Base-by-base conservation (phyloP, 2,329 filamentous ascomycete species). In the Biscogniauxia mediterranea region DNA sequence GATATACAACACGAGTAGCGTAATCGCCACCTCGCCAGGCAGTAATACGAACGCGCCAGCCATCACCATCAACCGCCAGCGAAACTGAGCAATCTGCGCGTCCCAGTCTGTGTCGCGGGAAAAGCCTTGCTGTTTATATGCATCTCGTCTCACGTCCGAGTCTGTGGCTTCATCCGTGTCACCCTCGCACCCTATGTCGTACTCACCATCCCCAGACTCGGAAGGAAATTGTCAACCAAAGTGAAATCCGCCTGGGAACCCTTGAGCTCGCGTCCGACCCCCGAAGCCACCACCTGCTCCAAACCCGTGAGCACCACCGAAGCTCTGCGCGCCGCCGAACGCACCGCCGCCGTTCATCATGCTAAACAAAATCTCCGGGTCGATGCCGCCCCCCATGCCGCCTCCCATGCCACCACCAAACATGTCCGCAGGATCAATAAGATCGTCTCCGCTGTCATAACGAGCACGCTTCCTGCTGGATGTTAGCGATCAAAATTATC, bases 371-470 rank as follows among this genome's bases (percentile, higher is more conserved):
- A 93, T 88, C 75, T 91, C 89, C 20, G 89, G 89, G 72, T 91
- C 88, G 73, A 93, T 92, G 70, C 85, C 88, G 52, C 86, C 85
- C 8, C 57, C 75, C 79, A 73, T 73, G 58, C 77, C 77, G 4
- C 82, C 82, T 23, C 81, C 80, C 73, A 80, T 79, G 55, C 82
- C 83, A 60, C 84, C 84, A 54, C 87, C 86, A 69, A 94, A 95
- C 86, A 94, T 93, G 71, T 97, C 93, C 56, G 87, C 84, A 3
- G 92, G 91, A 73, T 97, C 94, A 61, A 95, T 84, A 28, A 97
- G 85, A 74, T 99, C 94, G 61, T 95, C 92, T 46, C 95, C 95
- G 68, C 89, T 95, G 74, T 99, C 94, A 74, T 96, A 99, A 57
- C 90, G 84, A 66, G 91, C 90, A 68, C 92, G 89, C 81, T 97